Evolutionary conservation across 163 green algal genomes (phyloP).

Genomic region (Scenedesmus sp.): DNA sequence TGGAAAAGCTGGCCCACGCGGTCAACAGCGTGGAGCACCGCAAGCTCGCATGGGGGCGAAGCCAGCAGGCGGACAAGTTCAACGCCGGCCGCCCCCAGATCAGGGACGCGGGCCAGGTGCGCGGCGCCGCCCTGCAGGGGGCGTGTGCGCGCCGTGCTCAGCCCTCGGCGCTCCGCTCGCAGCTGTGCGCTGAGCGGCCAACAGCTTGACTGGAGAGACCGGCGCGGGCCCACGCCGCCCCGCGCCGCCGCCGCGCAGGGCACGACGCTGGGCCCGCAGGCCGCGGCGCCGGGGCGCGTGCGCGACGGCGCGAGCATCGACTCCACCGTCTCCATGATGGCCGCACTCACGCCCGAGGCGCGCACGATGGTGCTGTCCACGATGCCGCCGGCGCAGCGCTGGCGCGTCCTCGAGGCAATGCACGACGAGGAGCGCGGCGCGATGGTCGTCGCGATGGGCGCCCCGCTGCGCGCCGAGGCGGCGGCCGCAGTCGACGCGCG

Average conservation of each 20-base stretch:
- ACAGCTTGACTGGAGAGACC: no score
- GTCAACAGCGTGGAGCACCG: conserved; percentile 45
- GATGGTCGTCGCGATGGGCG: conserved; percentile 53
- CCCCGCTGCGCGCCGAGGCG: conserved; percentile 40
- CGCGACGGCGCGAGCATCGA: conserved; percentile 39
- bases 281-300: not conserved
- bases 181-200: no score
- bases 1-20: conserved; percentile 44
- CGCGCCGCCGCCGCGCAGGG: no score
- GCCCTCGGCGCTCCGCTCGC: no score
- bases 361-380: conserved; percentile 50
- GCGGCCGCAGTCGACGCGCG: conserved; percentile 20
- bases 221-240: no score
- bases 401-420: conserved; percentile 28
- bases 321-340: conserved; percentile 38
- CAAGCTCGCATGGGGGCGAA: conserved; percentile 38
- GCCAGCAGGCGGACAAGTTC: conserved; percentile 12
- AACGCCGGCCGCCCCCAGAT: conserved; percentile 21
- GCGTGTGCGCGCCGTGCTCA: not conserved
- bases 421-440: conserved; percentile 37
- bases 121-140: not conserved
- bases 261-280: conserved; percentile 25
- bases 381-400: conserved; percentile 39
- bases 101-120: conserved; percentile 27
- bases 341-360: conserved; percentile 33